Evolutionary conservation across 352 stramenopile genomes (phyloP).

Genomic region (Pythium monospermum): DNA sequence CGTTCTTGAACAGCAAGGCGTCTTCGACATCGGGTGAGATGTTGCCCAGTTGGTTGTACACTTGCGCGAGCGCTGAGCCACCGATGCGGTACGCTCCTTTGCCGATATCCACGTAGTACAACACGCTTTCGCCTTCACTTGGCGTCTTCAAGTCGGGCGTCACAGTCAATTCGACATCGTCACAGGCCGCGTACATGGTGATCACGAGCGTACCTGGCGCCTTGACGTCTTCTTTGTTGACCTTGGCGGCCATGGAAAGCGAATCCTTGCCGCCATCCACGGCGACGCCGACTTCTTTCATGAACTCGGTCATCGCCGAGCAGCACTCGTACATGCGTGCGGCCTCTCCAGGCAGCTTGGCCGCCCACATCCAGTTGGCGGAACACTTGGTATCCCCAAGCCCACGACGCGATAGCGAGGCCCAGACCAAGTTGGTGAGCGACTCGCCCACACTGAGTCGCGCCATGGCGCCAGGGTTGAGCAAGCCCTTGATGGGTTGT

Average conservation of each 20-base stretch:
- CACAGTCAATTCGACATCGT: slow-evolving; percentile 96
- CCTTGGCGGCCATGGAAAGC: slow-evolving; percentile 97
- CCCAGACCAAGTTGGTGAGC: slow-evolving; percentile 99
- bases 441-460: slow-evolving; percentile 95
- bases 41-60: slow-evolving; percentile 85
- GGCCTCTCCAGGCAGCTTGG: slow-evolving; percentile 98
- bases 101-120: slow-evolving; percentile 96
- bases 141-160: slow-evolving; percentile 98
- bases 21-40: slow-evolving; percentile 92
- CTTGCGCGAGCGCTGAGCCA: slow-evolving; percentile 95
- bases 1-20: slow-evolving; percentile 88
- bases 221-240: slow-evolving; percentile 95
- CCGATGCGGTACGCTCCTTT: slow-evolving; percentile 90
- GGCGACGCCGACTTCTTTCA: slow-evolving; percentile 94
- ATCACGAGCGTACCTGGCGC: slow-evolving; percentile 96
- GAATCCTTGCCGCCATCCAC: slow-evolving; percentile 99
- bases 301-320: slow-evolving; percentile 92
- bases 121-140: slow-evolving; percentile 53
- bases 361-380: slow-evolving; percentile 99
- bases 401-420: slow-evolving; percentile 81
- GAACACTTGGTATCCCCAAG: slow-evolving; percentile 97
- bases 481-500: slow-evolving; percentile 95
- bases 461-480: slow-evolving; percentile 95
- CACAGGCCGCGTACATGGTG: slow-evolving; percentile 96
- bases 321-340: slow-evolving; percentile 99